phyloP scores from a whole-genome alignment of 257 asterid genomes.

The Agastache rugosa region DNA sequence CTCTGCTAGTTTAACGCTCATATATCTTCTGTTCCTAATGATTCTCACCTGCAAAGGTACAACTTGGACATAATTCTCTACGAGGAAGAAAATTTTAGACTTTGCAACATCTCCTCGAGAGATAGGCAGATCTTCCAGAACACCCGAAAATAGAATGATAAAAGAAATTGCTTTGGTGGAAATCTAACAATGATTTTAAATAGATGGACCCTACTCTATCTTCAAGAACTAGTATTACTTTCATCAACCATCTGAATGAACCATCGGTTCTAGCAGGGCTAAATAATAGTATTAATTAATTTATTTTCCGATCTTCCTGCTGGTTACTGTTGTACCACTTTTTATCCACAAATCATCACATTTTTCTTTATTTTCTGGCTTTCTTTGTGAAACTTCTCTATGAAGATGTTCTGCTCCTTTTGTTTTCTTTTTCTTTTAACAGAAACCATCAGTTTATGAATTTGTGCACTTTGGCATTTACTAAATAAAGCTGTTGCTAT shows the following conservation, averaged over 20 bases:
- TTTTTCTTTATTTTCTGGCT: neutral
- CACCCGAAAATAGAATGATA: neutral
- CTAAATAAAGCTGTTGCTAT: neutral
- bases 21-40: neutral
- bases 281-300: neutral
- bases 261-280: neutral
- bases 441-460: neutral
- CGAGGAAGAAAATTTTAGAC: neutral
- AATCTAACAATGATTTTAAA: neutral
- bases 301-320: neutral
- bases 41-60: constrained; percentile 1
- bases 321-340: neutral
- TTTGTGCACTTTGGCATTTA: neutral
- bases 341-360: neutral
- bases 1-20: neutral
- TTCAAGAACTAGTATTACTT: constrained; percentile 14
- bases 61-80: neutral
- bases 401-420: constrained; percentile 10
- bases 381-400: neutral
- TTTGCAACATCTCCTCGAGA: neutral
- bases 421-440: neutral
- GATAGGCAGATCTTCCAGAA: neutral
- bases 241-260: neutral
- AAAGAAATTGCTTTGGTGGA: neutral
- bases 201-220: neutral